phyloP scores from a whole-genome alignment of 1,284 basidiomycete genomes.

The Termitomyces sp. region DNA sequence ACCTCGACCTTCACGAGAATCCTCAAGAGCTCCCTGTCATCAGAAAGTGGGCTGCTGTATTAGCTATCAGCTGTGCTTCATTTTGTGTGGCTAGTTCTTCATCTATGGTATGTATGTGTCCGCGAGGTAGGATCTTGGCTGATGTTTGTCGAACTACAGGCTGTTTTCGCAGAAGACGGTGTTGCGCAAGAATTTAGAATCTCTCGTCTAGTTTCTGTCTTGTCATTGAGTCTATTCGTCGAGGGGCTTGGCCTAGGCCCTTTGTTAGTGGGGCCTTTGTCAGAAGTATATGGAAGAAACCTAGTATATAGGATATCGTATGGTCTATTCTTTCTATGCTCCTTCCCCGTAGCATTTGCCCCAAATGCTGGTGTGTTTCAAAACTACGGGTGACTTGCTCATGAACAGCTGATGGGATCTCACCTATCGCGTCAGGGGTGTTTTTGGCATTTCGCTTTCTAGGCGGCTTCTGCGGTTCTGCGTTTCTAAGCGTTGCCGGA shows the following conservation, averaged over 20 bases:
- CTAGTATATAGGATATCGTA: conserved; percentile 50
- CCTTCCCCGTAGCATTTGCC: conserved; percentile 66
- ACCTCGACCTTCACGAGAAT: conserved; percentile 43
- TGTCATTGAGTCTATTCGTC: conserved; percentile 71
- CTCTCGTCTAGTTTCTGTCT: conserved; percentile 58
- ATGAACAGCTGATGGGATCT: neutral
- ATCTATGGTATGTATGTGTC: conserved; percentile 47
- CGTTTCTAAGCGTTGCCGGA: conserved; percentile 78
- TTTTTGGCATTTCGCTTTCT: conserved; percentile 69
- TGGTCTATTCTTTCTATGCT: conserved; percentile 43
- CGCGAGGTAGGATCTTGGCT: neutral
- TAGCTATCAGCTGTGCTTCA: conserved; percentile 48
- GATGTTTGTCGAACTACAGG: conserved; percentile 31
- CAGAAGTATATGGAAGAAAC: conserved; percentile 54
- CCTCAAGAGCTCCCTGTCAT: conserved; percentile 42
- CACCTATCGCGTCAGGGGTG: conserved; percentile 28
- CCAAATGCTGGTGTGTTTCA: conserved; percentile 44
- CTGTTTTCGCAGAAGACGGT: conserved; percentile 61
- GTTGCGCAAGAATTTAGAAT: conserved; percentile 58
- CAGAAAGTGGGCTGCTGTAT: conserved; percentile 55
- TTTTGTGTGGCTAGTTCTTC: conserved; percentile 69
- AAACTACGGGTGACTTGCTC: neutral
- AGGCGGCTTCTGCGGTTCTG: conserved; percentile 64
- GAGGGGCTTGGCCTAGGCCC: conserved; percentile 41
- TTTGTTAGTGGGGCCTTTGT: conserved; percentile 50